Evolutionary conservation across 2,329 filamentous ascomycete species (phyloP), one percentile per base, ranked within the genome.

Genomic region (Diaporthe vexans): DNA sequence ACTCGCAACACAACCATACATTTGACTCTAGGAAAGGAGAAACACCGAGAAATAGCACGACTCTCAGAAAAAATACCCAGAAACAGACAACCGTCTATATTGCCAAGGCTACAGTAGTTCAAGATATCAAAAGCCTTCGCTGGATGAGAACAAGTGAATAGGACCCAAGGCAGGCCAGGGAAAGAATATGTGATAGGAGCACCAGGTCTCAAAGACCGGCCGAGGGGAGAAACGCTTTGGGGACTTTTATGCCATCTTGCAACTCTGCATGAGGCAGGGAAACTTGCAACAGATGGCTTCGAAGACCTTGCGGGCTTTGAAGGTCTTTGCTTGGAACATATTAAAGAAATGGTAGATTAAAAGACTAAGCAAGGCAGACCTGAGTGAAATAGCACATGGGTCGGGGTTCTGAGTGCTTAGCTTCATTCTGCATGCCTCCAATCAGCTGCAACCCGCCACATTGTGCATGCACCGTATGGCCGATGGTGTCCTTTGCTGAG

Each of bases 101-200:
- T 65, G 61, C 43, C 61, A 51, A 29, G 43, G 61, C 11, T 29
- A n/a, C 10, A 51, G 61, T 17, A 43, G 61, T 29, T 65, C 61
- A 35, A 65, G 19, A 35, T 51, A 65, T 35, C 26, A 40, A 35
- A 65, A 26, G n/a, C 43, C 43, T 48, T 48, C 43, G 43, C 43
- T 48, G 43, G 43, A 48, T 48, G 43, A 48, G 43, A 48, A 21
- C 43, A 21, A 48, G 43, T 48, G 43, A 48, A 21, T 48, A 48
- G 19, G 43, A 21, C 43, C 19, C 43, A 48, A 19, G 43, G 19
- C 43, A 48, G 43, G 43, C 43, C 19, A 19, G 43, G 19, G 21
- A 19, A 48, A 48, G 4, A 48, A 48, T 21, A 19, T 21, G 19
- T 48, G 43, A 48, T 19, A 48, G 6, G 43, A 48, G 43, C 43